Percentiles rank a stretch among this genome's conserved stretches.
Evolutionary conservation across 768 basidiomycete species (phyloP).

Genomic region (Lactarius akahatsu): DNA sequence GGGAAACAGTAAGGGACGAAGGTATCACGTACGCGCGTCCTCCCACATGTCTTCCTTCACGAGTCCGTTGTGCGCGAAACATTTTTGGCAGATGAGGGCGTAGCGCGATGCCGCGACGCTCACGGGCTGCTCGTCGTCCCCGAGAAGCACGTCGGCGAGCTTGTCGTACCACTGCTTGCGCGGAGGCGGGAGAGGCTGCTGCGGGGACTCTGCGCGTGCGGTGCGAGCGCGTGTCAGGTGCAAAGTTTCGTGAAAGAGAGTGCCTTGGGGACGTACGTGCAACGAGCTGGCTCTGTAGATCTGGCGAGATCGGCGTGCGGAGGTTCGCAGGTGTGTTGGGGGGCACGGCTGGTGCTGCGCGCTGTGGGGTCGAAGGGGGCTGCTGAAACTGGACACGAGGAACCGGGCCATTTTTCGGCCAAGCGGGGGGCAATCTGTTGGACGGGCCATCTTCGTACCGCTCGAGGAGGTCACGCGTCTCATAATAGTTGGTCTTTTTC

Average conservation of each 20-base stretch:
- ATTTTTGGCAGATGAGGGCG: constrained; percentile 85
- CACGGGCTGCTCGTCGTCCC: constrained; percentile 62
- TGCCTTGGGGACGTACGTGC: constrained; percentile 37
- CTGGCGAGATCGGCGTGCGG: constrained; percentile 30
- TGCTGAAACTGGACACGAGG: constrained; percentile 38
- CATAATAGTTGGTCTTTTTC: constrained; percentile 95
- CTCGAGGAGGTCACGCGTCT: constrained; percentile 85
- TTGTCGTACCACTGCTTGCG: constrained; percentile 86
- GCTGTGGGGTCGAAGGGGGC: constrained; percentile 31
- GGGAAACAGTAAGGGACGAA: constrained; percentile 28
- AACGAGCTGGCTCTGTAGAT: constrained; percentile 38
- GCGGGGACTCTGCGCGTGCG: constrained; percentile 38
- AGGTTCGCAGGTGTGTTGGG: constrained; percentile 27
- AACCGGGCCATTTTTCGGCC: constrained; percentile 36
- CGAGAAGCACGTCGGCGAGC: constrained; percentile 81
- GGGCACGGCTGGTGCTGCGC: constrained; percentile 33
- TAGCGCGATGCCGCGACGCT: constrained; percentile 52
- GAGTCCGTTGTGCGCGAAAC: constrained; percentile 86
- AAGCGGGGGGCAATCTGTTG: constrained; percentile 37
- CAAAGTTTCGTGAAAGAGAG: not conserved
- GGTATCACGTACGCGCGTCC: constrained; percentile 63
- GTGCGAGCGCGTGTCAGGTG: not conserved
- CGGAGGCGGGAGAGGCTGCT: constrained; percentile 47
- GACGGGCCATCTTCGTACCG: constrained; percentile 71
- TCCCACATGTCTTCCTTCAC: constrained; percentile 82